These are phyloP conservation scores for Colletotrichum sp. DNA, from an alignment of 2,329 filamentous ascomycete genomes.

Conservation along the genomic window DNA sequence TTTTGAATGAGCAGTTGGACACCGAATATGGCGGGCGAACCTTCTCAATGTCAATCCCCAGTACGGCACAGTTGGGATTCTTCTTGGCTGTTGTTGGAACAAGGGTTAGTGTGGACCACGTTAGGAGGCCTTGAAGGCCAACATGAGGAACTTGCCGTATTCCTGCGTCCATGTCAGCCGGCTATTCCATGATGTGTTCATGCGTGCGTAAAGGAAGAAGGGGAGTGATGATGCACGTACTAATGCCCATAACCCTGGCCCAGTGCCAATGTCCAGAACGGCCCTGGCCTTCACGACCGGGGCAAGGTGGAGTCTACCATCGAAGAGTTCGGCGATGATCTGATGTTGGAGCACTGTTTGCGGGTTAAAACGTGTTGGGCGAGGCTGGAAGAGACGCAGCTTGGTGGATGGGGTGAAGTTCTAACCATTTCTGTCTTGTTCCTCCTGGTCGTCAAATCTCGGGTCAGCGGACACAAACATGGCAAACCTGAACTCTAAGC, in stretches of 20 bases:
- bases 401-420: background rate
- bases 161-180: slow-evolving; percentile 22
- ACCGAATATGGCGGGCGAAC: slow-evolving; percentile 27
- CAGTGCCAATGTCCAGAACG: slow-evolving; percentile 32
- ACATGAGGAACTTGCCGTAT: slow-evolving; percentile 22
- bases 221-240: slow-evolving; percentile 22
- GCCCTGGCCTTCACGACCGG: slow-evolving; percentile 28
- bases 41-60: slow-evolving; percentile 35
- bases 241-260: slow-evolving; percentile 32
- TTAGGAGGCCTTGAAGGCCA: background rate
- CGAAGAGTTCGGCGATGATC: slow-evolving; percentile 31
- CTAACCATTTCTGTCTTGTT: slow-evolving; percentile 33
- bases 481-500: background rate
- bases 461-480: background rate
- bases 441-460: slow-evolving; percentile 25
- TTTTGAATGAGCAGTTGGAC: slow-evolving; percentile 32
- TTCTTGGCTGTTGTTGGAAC: slow-evolving; percentile 21
- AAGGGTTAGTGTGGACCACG: background rate
- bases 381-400: background rate
- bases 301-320: slow-evolving; percentile 30
- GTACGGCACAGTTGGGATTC: slow-evolving; percentile 28
- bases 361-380: background rate
- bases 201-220: background rate
- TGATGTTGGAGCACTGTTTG: slow-evolving; percentile 30
- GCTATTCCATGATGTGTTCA: background rate